Evolutionary conservation across 805 yeast genomes (phyloP).

Genomic region (Zygotorulaspora danielsina): DNA sequence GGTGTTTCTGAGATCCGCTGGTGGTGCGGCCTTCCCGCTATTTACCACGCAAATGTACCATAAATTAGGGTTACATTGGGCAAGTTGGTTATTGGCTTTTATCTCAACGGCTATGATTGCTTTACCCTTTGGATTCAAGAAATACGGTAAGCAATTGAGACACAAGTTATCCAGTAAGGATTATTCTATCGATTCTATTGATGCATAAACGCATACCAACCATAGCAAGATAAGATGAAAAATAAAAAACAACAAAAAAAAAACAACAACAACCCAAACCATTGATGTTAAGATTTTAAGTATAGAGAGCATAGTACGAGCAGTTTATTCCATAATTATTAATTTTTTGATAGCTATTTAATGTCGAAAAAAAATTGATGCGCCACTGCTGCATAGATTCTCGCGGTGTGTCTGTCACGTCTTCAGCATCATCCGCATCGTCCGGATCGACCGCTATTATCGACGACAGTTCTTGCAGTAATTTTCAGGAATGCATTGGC

Average conservation of each 20-base stretch:
- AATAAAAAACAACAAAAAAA: no score
- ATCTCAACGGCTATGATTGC: constrained; percentile 71
- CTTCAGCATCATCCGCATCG: no score
- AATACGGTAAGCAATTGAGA: constrained; percentile 61
- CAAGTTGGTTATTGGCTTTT: constrained; percentile 72
- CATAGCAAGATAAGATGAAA: background rate
- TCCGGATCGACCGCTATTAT: no score
- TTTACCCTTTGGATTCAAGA: constrained; percentile 68
- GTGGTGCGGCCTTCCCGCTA: constrained; percentile 83
- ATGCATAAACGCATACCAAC: background rate
- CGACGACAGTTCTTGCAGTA: no score
- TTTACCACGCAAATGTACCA: constrained; percentile 79
- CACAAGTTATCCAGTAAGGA: constrained; percentile 63
- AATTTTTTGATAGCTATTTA: no score
- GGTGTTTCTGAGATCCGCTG: constrained; percentile 73
- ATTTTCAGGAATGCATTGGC: no score
- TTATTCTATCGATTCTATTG: constrained; percentile 41
- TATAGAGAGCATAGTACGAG: background rate
- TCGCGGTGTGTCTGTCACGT: no score
- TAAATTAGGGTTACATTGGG: constrained; percentile 73
- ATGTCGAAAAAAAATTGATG: no score
- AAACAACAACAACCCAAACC: no score
- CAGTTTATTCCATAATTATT: no score
- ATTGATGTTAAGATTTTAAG: background rate
- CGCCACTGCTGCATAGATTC: no score